These are phyloP conservation scores for Aspergillus sp. DNA, from an alignment of 2,329 filamentous ascomycete species.

Conservation along the genomic window DNA sequence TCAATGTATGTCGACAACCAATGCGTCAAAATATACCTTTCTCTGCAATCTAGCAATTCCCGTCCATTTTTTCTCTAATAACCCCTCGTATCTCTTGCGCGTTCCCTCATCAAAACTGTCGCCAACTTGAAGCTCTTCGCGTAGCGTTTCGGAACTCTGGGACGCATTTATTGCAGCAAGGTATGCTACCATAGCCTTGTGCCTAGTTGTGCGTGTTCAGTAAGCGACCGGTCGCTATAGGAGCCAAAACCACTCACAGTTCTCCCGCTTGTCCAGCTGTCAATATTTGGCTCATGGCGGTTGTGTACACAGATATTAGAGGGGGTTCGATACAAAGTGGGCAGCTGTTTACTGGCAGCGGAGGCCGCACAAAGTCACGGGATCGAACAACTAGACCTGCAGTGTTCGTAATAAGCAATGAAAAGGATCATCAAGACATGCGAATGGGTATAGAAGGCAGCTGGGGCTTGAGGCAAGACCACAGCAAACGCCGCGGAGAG, in stretches of 20 bases:
- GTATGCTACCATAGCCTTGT: constrained; percentile 93
- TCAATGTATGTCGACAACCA: background rate
- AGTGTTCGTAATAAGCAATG: background rate
- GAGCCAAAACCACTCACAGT: constrained; percentile 62
- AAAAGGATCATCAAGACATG: background rate
- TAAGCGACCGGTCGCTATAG: background rate
- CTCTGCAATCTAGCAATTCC: constrained; percentile 92
- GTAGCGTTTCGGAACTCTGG: constrained; percentile 68
- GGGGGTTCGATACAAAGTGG: background rate
- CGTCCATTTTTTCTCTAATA: constrained; percentile 98
- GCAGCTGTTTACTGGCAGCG: background rate
- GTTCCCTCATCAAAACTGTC: constrained; percentile 75
- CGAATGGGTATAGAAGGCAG: background rate
- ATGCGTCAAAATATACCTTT: constrained; percentile 60
- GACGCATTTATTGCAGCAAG: constrained; percentile 71
- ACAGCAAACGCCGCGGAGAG: constrained; percentile 6
- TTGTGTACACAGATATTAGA: background rate
- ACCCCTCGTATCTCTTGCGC: constrained; percentile 88
- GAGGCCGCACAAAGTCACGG: background rate
- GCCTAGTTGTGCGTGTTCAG: constrained; percentile 52
- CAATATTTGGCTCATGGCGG: constrained; percentile 69
- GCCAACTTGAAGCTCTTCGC: constrained; percentile 64
- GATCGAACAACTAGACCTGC: background rate
- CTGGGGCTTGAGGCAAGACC: background rate
- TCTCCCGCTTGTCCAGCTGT: constrained; percentile 82